Evolutionary conservation across 495 filamentous ascomycete species (phyloP), one percentile per base, ranked within the genome.

Genomic region (Tetracladium marchalianum): DNA sequence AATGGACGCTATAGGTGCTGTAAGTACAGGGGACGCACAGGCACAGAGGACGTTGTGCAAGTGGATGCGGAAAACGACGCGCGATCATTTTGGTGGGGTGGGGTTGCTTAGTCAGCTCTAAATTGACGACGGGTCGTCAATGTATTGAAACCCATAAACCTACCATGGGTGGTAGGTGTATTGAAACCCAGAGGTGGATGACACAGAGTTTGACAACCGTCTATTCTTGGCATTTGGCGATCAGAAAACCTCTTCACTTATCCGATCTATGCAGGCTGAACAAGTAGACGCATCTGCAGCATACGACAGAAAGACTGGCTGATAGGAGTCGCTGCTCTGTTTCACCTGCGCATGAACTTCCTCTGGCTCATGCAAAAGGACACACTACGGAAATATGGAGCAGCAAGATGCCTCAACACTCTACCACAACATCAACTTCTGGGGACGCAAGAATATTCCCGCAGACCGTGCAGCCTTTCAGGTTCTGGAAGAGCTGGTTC

Each of bases 331-430:
- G 32, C 52, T 19, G 52, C 40, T 36, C 39, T 46, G 17, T 51
- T 54, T 41, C 52, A 54, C 41, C 42, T 41, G 39, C 19, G 34
- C 12, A 50, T 41, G 11, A 53, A 50, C 17, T 50, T 41, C 32
- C 35, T 53, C 18, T 39, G 43, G 16, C 41, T 51, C 32, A 46
- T 51, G 15, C 16, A 40, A 15, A 19, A n/a, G 37, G 31, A 35
- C 44, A 39, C 48, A 51, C 32, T 54, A 41, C 35, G 41, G 41
- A 37, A 31, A 12, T 32, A 41, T 36, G n/a, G 31, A 51, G 16
- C 11, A 31, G 9, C 17, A 33, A 38, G 36, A 27, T 27, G 35
- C 33, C 16, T 45, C 47, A 19, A 54, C 47, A 40, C 41, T 51
- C 35, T 27, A 32, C 43, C 51, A 46, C 48, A 54, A 50, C 27